phyloP scores from a whole-genome alignment of 148 eudicot genomes.

The Cornus florida region DNA sequence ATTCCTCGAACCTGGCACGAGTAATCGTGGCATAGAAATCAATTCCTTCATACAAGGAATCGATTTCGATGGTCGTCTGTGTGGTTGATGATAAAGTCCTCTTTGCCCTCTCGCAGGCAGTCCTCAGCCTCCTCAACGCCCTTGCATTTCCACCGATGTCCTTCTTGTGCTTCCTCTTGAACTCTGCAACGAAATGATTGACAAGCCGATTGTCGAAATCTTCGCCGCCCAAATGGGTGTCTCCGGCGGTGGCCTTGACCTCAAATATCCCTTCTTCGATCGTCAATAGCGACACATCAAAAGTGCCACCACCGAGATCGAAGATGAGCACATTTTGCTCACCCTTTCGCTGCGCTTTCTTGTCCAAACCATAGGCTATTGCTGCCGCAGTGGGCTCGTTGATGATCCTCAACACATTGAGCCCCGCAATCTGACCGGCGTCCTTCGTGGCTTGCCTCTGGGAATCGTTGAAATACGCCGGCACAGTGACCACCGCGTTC shows the following conservation, averaged over 20 bases:
- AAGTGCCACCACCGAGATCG: conserved; percentile 21
- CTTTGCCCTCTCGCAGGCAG: conserved; percentile 24
- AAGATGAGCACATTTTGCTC: conserved; percentile 21
- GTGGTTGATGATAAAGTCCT: conserved; percentile 21
- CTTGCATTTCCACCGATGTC: conserved; percentile 16
- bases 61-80: conserved; percentile 21
- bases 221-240: conserved; percentile 25
- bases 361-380: conserved; percentile 21
- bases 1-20: conserved; percentile 13
- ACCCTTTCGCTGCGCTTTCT: conserved; percentile 16
- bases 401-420: conserved; percentile 18
- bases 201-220: conserved; percentile 23
- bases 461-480: conserved; percentile 24
- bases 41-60: conserved; percentile 13
- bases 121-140: conserved; percentile 19
- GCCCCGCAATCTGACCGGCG: conserved; percentile 9
- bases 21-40: conserved; percentile 18
- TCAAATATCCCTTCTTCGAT: conserved; percentile 25
- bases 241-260: conserved; percentile 27
- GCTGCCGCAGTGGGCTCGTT: conserved; percentile 26
- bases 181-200: conserved; percentile 16
- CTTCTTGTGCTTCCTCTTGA: conserved; percentile 19
- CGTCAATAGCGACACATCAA: conserved; percentile 20
- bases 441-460: conserved; percentile 25
- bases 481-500: conserved; percentile 22